Evolutionary conservation across 805 yeast genomes (phyloP), one percentile per base, ranked within the genome.

Genomic region (Candida ortonii): DNA sequence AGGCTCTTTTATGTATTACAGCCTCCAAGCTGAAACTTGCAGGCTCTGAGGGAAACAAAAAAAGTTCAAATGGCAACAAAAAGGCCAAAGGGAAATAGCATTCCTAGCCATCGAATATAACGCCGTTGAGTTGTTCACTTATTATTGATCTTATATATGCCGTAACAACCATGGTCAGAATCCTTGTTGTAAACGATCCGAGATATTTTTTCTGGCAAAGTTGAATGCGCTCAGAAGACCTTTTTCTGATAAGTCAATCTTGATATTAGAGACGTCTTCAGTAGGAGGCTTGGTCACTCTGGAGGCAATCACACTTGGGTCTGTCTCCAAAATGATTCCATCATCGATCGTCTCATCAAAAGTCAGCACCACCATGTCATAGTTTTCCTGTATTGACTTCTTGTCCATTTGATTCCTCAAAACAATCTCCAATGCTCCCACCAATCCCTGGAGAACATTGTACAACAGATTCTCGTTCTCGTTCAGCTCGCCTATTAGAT

Each of bases 291-390:
- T 76, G n/a, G 97, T 84, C 16, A 89, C 96, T 63, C 98, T 76
- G 11, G 94, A 76, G 2, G 90, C 89, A 49, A 93, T 84, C 25
- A 85, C 78, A 22, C 82, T 76, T 5, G 95, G 79, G 53, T 93
- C 97, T 17, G 88, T 82, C 60, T 93, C 97, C 48, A 93, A 71
- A 37, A 93, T 78, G 44, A 93, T 78, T 25, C 97, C 98, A 56
- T 89, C 95, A 57, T 93, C 98, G 31, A 93, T 70, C 7, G 94
- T 73, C 63, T 93, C 97, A 60, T 93, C 98, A 27, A 89, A 74
- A 4, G 94, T 85, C 58, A 93, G 71, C 27, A 86, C 70, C 23
- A 88, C 82, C 69, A 85, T 70, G 61, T 93, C 98, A 57, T 82
- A 93, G 57, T 81, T 76, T 46, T 85, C 95, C 50, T 80, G 73